These are phyloP conservation scores for Verticillium tricorpus DNA, from an alignment of 2,329 filamentous ascomycete species.

Conservation along the genomic window DNA sequence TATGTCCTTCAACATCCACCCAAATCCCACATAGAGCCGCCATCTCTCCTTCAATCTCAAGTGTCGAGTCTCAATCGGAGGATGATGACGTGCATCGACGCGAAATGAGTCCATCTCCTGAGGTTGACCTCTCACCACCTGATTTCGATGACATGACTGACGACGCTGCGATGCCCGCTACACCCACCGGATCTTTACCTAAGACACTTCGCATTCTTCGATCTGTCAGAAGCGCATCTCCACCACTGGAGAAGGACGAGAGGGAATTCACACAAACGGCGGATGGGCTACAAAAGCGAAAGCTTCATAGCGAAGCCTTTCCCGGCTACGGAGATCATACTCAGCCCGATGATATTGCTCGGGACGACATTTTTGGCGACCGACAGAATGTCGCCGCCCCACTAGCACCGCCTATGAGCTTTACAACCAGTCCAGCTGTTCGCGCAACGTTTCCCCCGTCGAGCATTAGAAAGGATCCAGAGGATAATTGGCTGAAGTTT, in stretches of 20 bases:
- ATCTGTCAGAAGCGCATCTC: conserved; percentile 66
- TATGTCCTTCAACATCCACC: conserved; percentile 47
- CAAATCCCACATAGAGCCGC: conserved; percentile 46
- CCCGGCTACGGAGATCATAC: conserved; percentile 26
- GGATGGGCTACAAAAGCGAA: conserved; percentile 69
- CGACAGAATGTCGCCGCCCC: conserved; percentile 20
- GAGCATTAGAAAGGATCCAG: conserved; percentile 28
- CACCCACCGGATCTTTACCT: conserved; percentile 62
- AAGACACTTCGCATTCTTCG: conserved; percentile 33
- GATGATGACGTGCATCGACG: conserved; percentile 59
- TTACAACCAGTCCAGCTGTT: conserved; percentile 53
- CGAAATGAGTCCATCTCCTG: conserved; percentile 83
- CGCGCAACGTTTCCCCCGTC: conserved; percentile 31
- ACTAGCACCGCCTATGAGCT: conserved; percentile 30
- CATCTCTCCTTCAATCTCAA: conserved; percentile 81
- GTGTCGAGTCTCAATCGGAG: conserved; percentile 49
- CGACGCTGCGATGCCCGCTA: conserved; percentile 53
- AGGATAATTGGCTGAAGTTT: conserved; percentile 40
- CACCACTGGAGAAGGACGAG: conserved; percentile 89
- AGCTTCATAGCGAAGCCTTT: conserved; percentile 44
- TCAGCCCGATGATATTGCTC: conserved; percentile 35
- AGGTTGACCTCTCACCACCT: conserved; percentile 83
- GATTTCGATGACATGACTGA: conserved; percentile 75
- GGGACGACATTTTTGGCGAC: conserved; percentile 52
- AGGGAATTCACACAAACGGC: conserved; percentile 96